Evolutionary conservation across 805 yeast genomes (phyloP).

Genomic region (Nakazawaea populi): DNA sequence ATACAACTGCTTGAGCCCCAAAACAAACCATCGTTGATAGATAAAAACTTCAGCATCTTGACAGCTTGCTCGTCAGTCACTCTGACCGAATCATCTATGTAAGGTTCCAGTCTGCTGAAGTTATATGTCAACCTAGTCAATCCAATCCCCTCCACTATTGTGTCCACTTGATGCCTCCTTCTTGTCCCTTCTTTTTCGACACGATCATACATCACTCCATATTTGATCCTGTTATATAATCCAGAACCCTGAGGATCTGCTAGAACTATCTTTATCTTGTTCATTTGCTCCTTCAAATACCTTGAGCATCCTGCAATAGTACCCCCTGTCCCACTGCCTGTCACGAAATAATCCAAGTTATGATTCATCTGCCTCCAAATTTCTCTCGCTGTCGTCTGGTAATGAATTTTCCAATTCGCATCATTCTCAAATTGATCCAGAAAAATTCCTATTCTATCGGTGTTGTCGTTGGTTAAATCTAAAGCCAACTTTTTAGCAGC

Average conservation of each 20-base stretch:
- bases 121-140: slow-evolving; percentile 81
- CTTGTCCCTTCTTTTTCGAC: slow-evolving; percentile 91
- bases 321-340: slow-evolving; percentile 97
- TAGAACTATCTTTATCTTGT: slow-evolving; percentile 47
- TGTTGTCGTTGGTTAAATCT: slow-evolving; percentile 33
- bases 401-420: slow-evolving; percentile 83
- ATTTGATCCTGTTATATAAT: slow-evolving; percentile 73
- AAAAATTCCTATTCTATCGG: slow-evolving; percentile 57
- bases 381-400: slow-evolving; percentile 85
- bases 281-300: slow-evolving; percentile 50
- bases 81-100: slow-evolving; percentile 72
- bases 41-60: slow-evolving; percentile 80
- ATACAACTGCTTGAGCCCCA: slow-evolving; percentile 93
- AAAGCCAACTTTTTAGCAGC: slow-evolving; percentile 69
- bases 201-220: slow-evolving; percentile 88
- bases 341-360: slow-evolving; percentile 65
- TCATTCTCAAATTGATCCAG: slow-evolving; percentile 96
- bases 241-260: slow-evolving; percentile 99
- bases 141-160: slow-evolving; percentile 91
- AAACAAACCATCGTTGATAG: slow-evolving; percentile 82
- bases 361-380: slow-evolving; percentile 70
- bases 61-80: slow-evolving; percentile 79
- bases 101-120: slow-evolving; percentile 62
- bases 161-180: slow-evolving; percentile 94
- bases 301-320: slow-evolving; percentile 89